Evolutionary conservation across 768 basidiomycete genomes (phyloP), one percentile per base, ranked within the genome.

Genomic region (Phylloporus sp.): DNA sequence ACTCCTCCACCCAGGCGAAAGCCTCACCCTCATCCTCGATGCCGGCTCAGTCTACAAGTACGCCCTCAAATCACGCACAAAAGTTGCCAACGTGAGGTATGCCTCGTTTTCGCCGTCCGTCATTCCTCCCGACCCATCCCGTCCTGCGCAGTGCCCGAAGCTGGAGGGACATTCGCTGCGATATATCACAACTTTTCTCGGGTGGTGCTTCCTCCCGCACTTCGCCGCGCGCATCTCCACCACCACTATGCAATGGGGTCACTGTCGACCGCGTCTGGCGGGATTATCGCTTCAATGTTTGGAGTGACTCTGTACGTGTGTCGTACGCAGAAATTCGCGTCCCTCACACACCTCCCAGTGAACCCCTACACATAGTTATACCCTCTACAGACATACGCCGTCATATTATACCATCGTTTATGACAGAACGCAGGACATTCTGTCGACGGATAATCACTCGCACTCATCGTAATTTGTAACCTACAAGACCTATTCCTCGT

Each of bases 21-120:
- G 76, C 38, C 72, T 88, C 49, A 82, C 82, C 28, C 74, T 86
- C 52, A 76, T 88, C 53, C 76, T 88, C 56, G 84, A 86, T 60
- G 83, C 86, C 18, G 85, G 86, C 6, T 76, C 78, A 20, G 70
- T 80, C 34, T 88, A 88, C 72, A 78, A 79, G 61, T 86, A 88
- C 65, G 84, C 81, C 31, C 70, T 88, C 52, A 86, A 86, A 66
- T 76, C 76, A 54, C 78, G 75, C 56, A 77, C 79, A 45, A 82
- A 81, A 61, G 84, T 86, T 26, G 82, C 78, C 52, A 82, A 83
- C 63, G 78, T 88, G 68, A 84, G 83, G 85, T 86, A 68, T 61
- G 84, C 20, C 50, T 35, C 50, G 23, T 50, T 18, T 57, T 13
- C 49, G 22, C 54, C 23, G 32, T 47, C 24, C 20, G 20, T 20